Conservation (phyloP, 2,329 filamentous ascomycete species). For the Phaeoacremonium minimum region DNA sequence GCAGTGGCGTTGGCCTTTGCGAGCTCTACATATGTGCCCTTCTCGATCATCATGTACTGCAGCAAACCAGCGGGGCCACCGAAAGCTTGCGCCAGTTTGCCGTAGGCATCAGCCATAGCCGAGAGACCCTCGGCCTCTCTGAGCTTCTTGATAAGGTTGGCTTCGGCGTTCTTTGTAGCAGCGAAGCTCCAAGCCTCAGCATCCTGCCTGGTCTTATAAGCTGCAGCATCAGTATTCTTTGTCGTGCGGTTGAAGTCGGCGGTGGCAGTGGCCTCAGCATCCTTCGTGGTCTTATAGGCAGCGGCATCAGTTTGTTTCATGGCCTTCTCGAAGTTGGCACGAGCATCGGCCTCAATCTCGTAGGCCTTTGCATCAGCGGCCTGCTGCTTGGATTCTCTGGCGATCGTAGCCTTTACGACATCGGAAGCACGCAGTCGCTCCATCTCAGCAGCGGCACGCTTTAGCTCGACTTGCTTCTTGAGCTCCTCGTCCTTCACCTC, state of each 20-base stretch:
- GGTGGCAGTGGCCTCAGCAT: conserved; percentile 39
- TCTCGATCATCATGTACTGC: conserved; percentile 85
- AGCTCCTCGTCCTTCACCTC: conserved; percentile 77
- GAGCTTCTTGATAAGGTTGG: conserved; percentile 47
- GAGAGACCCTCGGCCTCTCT: conserved; percentile 73
- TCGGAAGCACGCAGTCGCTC: conserved; percentile 74
- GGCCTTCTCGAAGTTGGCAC: conserved; percentile 47
- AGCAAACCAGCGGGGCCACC: conserved; percentile 75
- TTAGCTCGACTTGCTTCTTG: conserved; percentile 71
- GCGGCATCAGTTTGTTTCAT: conserved; percentile 48
- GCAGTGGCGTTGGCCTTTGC: conserved; percentile 75
- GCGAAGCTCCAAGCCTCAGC: conserved; percentile 33
- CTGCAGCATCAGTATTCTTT: conserved; percentile 41
- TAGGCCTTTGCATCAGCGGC: conserved; percentile 63
- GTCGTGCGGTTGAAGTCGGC: conserved; percentile 43
- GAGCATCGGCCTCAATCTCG: conserved; percentile 59
- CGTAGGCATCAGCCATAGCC: conserved; percentile 79
- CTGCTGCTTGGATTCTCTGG: conserved; percentile 64
- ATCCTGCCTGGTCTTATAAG: conserved; percentile 41
- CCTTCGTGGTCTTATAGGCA: conserved; percentile 42
- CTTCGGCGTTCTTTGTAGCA: conserved; percentile 46
- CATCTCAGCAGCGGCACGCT: conserved; percentile 74
- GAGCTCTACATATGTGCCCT: conserved; percentile 71
- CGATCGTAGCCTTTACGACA: conserved; percentile 72
- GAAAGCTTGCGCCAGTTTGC: conserved; percentile 64